phyloP scores from a whole-genome alignment of 75 land plant genomes.

The Picea sitchensis region DNA sequence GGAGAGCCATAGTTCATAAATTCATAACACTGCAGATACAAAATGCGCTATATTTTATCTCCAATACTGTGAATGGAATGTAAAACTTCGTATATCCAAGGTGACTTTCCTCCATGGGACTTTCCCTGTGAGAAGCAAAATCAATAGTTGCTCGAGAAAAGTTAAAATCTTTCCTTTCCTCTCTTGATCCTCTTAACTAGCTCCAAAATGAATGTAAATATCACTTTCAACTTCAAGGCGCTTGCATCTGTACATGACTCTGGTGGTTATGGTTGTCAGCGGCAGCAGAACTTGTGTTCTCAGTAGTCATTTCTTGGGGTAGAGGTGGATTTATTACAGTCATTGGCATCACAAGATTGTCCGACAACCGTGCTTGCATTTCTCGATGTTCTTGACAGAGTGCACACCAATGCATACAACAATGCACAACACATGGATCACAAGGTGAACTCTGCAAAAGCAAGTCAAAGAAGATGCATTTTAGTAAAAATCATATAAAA shows the following conservation, averaged over 20 bases:
- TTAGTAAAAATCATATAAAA: not conserved
- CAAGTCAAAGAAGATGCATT: not conserved
- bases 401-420: conserved; percentile 98
- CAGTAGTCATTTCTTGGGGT: conserved; percentile 65
- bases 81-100: too few species aligned
- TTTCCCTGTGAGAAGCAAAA: too few species aligned
- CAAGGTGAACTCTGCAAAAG: conserved; percentile 83
- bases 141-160: too few species aligned
- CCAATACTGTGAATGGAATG: too few species aligned
- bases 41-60: too few species aligned
- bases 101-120: too few species aligned
- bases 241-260: conserved; percentile 8
- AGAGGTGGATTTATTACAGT: conserved; percentile 68
- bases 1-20: too few species aligned
- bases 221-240: too few species aligned
- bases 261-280: conserved; percentile 17
- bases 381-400: conserved; percentile 92
- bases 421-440: conserved; percentile 91
- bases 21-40: too few species aligned
- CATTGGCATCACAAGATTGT: conserved; percentile 47
- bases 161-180: too few species aligned
- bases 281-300: conserved; percentile 14
- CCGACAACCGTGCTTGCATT: conserved; percentile 78
- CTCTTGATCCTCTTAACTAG: too few species aligned
- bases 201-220: too few species aligned